Conservation (phyloP, 768 basidiomycete genomes). For the Rhizopogon vesiculosus region DNA sequence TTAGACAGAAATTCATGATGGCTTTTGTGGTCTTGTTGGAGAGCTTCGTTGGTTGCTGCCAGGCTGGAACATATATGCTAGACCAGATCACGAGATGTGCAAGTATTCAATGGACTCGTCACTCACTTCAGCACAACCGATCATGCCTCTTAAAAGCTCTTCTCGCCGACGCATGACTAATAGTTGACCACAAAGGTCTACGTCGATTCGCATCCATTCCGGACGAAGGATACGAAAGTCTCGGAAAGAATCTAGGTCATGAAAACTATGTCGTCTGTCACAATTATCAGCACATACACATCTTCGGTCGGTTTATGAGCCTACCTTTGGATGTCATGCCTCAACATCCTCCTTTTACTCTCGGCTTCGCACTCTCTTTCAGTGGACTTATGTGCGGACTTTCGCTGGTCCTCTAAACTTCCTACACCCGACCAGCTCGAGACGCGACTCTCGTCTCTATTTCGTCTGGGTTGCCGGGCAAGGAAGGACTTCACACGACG, state of each 20-base stretch:
- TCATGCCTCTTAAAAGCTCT: slow-evolving; percentile 60
- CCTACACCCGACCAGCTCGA: slow-evolving; percentile 45
- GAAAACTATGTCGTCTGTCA: slow-evolving; percentile 58
- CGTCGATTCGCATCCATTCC: slow-evolving; percentile 74
- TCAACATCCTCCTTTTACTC: slow-evolving; percentile 5
- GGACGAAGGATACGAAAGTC: slow-evolving; percentile 43
- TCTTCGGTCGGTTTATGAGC: background rate
- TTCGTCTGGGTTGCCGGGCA: slow-evolving; percentile 2
- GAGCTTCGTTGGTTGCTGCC: slow-evolving; percentile 46
- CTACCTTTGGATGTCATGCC: slow-evolving; percentile 1
- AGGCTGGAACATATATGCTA: slow-evolving; percentile 52
- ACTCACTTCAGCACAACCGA: slow-evolving; percentile 52
- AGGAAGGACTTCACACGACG: slow-evolving; percentile 26
- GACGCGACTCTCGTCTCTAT: slow-evolving; percentile 30
- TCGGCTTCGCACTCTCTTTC: slow-evolving; percentile 10
- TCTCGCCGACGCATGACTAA: slow-evolving; percentile 66
- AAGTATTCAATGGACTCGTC: background rate
- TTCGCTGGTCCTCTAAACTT: slow-evolving; percentile 13
- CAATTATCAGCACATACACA: background rate
- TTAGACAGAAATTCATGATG: slow-evolving; percentile 44
- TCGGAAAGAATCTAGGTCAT: slow-evolving; percentile 50
- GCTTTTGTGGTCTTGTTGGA: slow-evolving; percentile 55
- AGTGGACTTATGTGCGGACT: background rate
- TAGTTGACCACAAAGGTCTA: slow-evolving; percentile 71
- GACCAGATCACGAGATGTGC: slow-evolving; percentile 2